A percentile compares a stretch with the other conserved stretches of the same genome.
phyloP scores from a whole-genome alignment of 140 eudicot genomes.

The Ambrosia hybrid region DNA sequence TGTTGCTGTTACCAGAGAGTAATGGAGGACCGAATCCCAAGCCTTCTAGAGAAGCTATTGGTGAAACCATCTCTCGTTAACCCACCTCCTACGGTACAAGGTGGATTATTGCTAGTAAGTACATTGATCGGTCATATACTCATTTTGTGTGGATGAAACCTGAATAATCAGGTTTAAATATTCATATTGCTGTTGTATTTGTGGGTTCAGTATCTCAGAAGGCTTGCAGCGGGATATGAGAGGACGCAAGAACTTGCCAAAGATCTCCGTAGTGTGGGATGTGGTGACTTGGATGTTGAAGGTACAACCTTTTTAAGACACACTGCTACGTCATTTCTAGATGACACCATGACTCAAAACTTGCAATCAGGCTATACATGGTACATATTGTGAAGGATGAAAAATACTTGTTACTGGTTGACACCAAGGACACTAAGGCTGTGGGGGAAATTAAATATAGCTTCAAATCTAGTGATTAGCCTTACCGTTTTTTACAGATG shows the following conservation, averaged over 20 bases:
- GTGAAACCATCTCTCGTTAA: constrained; percentile 67
- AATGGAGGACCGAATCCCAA: constrained; percentile 77
- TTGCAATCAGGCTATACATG: background rate
- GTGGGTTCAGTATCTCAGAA: constrained; percentile 47
- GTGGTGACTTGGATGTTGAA: constrained; percentile 92
- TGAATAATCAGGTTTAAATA: too few relatives aligned
- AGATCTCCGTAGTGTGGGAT: constrained; percentile 69
- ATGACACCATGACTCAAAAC: constrained; percentile 5
- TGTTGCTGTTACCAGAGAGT: constrained; percentile 58
- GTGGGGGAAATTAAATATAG: constrained; percentile 6
- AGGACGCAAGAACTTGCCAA: constrained; percentile 81
- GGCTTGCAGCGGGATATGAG: constrained; percentile 80
- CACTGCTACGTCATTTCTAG: background rate
- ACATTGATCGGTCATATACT: background rate
- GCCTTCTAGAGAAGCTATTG: constrained; percentile 72
- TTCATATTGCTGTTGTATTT: background rate
- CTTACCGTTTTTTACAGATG: too few relatives aligned
- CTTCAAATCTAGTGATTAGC: constrained; percentile 1
- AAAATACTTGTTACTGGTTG: background rate
- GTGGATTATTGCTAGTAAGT: constrained; percentile 79
- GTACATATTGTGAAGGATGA: background rate
- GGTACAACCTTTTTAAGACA: constrained; percentile 38
- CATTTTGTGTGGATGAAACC: constrained; percentile 1
- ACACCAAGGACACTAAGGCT: background rate
- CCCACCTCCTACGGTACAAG: constrained; percentile 77